Conservation (phyloP, 2,329 filamentous ascomycete genomes). For the Phaeosphaeriaceae sp. region DNA sequence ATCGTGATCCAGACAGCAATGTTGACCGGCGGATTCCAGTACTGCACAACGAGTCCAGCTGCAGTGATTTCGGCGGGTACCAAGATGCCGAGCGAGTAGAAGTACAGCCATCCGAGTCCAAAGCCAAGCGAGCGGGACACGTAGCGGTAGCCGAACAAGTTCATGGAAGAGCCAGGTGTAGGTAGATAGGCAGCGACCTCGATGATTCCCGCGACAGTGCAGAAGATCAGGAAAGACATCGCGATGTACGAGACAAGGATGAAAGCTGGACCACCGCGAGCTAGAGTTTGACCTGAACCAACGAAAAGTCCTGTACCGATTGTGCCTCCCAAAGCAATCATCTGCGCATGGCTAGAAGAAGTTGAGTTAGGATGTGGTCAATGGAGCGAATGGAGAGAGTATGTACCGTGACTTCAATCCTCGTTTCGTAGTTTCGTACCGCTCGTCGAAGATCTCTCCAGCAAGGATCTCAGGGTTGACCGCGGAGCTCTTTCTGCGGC, state of each 20-base stretch:
- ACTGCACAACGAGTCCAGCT: conserved; percentile 47
- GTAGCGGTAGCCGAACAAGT: conserved; percentile 56
- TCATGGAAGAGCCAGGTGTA: conserved; percentile 61
- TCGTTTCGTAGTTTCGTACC: conserved; percentile 47
- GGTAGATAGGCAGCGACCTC: conserved; percentile 65
- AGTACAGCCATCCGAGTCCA: conserved; percentile 37
- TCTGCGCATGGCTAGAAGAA: conserved; percentile 59
- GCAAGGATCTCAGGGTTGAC: conserved; percentile 33
- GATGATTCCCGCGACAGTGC: conserved; percentile 46
- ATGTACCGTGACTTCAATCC: conserved; percentile 48
- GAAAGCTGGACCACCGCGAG: conserved; percentile 36
- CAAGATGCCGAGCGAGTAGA: conserved; percentile 38
- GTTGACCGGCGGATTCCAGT: conserved; percentile 44
- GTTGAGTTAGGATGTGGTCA: conserved; percentile 48
- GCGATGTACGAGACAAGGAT: conserved; percentile 41
- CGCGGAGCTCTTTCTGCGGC: conserved; percentile 28
- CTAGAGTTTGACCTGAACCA: conserved; percentile 61
- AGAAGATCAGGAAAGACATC: conserved; percentile 37
- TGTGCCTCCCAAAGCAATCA: conserved; percentile 68
- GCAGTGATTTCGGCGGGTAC: conserved; percentile 46
- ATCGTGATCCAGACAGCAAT: conserved; percentile 47
- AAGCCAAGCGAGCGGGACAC: conserved; percentile 68
- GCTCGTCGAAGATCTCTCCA: conserved; percentile 41
- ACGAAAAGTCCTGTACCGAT: conserved; percentile 68
- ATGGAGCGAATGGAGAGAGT: conserved; percentile 17